Conservation (phyloP, 1,139 yeast species). For the Sugiyamaella neomexicana region DNA sequence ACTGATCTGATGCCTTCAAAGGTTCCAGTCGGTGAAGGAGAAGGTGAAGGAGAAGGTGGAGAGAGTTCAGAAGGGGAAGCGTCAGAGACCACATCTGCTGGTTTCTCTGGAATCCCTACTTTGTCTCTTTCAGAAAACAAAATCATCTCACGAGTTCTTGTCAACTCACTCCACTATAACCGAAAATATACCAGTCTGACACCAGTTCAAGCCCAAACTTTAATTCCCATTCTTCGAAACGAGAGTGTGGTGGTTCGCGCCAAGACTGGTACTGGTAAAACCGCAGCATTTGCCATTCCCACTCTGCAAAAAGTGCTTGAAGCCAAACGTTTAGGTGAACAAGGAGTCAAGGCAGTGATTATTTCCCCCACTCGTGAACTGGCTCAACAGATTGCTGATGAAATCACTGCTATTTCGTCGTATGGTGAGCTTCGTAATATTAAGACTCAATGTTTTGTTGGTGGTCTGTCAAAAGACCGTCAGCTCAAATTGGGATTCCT, state of each 20-base stretch:
- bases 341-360: conserved; percentile 54
- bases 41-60: conserved; percentile 11
- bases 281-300: conserved; percentile 84
- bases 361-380: conserved; percentile 92
- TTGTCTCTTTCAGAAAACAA: conserved; percentile 34
- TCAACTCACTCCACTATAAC: conserved; percentile 39
- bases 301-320: conserved; percentile 58
- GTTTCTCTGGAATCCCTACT: conserved; percentile 39
- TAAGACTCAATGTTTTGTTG: conserved; percentile 48
- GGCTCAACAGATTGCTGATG: conserved; percentile 79
- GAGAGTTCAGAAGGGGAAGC: conserved; percentile 18
- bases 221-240: conserved; percentile 61
- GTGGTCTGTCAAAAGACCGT: conserved; percentile 48
- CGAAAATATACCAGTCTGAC: conserved; percentile 52
- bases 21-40: conserved; percentile 9
- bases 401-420: conserved; percentile 47
- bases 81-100: conserved; percentile 18
- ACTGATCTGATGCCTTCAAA: conserved; percentile 24
- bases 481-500: conserved; percentile 43
- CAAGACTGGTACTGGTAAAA: conserved; percentile 94
- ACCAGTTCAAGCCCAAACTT: conserved; percentile 73
- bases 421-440: conserved; percentile 41
- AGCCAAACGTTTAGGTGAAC: conserved; percentile 36
- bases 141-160: conserved; percentile 38
- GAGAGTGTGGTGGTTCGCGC: conserved; percentile 80